These are phyloP conservation scores for Curvularia hawaiiensis DNA, from an alignment of 2,329 filamentous ascomycete species.

Conservation along the genomic window DNA sequence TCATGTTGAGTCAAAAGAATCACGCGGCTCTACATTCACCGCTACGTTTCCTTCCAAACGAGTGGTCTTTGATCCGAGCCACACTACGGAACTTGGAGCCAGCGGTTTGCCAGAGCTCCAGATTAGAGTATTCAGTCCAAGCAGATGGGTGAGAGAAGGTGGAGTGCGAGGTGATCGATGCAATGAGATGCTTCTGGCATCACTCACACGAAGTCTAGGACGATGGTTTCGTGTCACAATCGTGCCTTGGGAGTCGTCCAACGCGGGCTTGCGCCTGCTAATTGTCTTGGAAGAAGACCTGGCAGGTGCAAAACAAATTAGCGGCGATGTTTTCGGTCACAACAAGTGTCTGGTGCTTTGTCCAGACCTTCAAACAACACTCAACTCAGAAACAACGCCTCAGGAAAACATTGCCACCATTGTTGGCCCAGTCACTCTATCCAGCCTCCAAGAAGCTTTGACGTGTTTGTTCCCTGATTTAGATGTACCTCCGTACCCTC, in stretches of 20 bases:
- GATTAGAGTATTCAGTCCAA: constrained; percentile 7
- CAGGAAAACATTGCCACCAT: not conserved
- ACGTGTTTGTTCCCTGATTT: constrained; percentile 3
- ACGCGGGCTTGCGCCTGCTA: constrained; percentile 1
- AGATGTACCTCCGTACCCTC: not conserved
- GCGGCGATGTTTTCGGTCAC: not conserved
- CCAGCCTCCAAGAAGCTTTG: constrained; percentile 6
- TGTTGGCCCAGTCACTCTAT: constrained; percentile 7
- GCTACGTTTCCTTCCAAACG: constrained; percentile 1
- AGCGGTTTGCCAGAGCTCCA: not conserved
- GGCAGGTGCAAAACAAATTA: not conserved
- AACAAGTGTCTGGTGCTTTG: constrained; percentile 6
- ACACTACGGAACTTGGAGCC: not conserved
- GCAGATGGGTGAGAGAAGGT: constrained; percentile 1
- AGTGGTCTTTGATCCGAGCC: not conserved
- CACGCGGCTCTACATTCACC: constrained; percentile 9
- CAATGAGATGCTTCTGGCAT: constrained; percentile 1
- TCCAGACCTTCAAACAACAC: constrained; percentile 1
- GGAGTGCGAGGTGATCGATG: not conserved
- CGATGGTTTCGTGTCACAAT: constrained; percentile 6
- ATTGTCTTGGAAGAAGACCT: constrained; percentile 7
- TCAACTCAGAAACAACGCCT: not conserved
- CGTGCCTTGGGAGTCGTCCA: constrained; percentile 6
- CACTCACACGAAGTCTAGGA: constrained; percentile 3
- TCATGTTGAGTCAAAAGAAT: constrained; percentile 6